Base-by-base conservation (phyloP, 108 stramenopile species). In the Cyclotella choctawhatcheeana region DNA sequence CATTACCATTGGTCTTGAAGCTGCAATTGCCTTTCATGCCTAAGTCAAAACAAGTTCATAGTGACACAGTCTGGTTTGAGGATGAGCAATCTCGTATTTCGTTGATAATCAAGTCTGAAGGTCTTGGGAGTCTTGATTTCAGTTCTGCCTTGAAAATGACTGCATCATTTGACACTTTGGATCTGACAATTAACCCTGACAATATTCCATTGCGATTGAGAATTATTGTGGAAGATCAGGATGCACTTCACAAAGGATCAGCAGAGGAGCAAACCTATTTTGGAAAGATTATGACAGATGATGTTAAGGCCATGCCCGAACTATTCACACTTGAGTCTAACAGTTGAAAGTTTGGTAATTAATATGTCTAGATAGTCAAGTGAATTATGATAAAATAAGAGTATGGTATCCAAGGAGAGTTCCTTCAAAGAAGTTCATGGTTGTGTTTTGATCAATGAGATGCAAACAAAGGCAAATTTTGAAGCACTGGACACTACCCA, bases 261-360 rank as follows among this genome's bases (percentile, higher is more conserved):
- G 17, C 58, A 22, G 54, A 79, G 43, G 44, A 44, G 5, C 34
- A 43, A 26, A 80, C 69, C 12, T 81, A 84, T 58, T 89, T 82
- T 64, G 85, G 78, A 2, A 60, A 76, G 29, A 31, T 77, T 6
- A 84, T 89, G 88, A 61, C 35, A 12, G 74, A 74, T 17, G 88
- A 89, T 60, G 84, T 91, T 45, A 35, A 85, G 25, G 82, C 76
- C 65, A 86, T 81, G 29, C 68, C 86, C 29, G 85, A 82, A 55
- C 29, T 88, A 2, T 88, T 80, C 47, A 45, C 30, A 12, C 60
- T 69, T 24, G 51, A 40, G 37, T 12, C 37, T 40, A 40, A 40
- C 12, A 40, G 12, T 40, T 40, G 37, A 40, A 40, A 40, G 6
- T 40, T 40, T 8, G 37, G 12, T 40, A 6, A 12, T 40, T 40